Evolutionary conservation across 2,329 filamentous ascomycete species (phyloP), one percentile per base, ranked within the genome.

Genomic region (Teratosphaeriaceae sp.): DNA sequence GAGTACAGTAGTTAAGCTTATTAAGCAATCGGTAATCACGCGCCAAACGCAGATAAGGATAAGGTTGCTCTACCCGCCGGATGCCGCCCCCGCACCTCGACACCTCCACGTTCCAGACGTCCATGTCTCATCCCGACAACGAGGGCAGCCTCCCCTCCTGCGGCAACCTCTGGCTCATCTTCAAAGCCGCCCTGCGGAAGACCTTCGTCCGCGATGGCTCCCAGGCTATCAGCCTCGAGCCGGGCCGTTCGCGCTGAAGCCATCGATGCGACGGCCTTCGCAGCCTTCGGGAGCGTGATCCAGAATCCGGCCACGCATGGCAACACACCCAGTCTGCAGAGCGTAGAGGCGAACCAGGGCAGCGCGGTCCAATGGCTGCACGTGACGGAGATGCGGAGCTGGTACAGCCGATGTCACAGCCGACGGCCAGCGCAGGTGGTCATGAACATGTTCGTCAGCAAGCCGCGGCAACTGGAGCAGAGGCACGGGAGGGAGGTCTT

Each of bases 401-500:
- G 80, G 47, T 94, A 95, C 63, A 60, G 63, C n/a, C 70, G 78
- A 44, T 75, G 81, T 0, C 78, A 80, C 2, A 84, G 78, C 59
- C 66, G 73, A 36, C 69, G 64, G 51, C 63, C 74, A 1, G 75
- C 75, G 2, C 68, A 72, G 37, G 75, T 85, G 26, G 75, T 84
- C 42, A 82, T 94, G 75, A 95, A 84, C 65, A 83, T 97, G 78
- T 97, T 97, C 64, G 81, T 88, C 43, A 96, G 88, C 63, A 81
- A 80, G 38, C 82, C 85, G 8, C 75, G 85, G 26, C 54, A 69
- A 27, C 66, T 84, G 56, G 54, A 57, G 20, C 59, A 30, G 57
- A 60, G 29, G 30, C 31, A 64, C 19, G 58, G 58, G 6, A 59
- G 56, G 21, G 53, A 60, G 12, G 48, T 52, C 11, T 85, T 95